Evolutionary conservation across 768 basidiomycete species (phyloP).

Genomic region (Favolaschia claudopus): DNA sequence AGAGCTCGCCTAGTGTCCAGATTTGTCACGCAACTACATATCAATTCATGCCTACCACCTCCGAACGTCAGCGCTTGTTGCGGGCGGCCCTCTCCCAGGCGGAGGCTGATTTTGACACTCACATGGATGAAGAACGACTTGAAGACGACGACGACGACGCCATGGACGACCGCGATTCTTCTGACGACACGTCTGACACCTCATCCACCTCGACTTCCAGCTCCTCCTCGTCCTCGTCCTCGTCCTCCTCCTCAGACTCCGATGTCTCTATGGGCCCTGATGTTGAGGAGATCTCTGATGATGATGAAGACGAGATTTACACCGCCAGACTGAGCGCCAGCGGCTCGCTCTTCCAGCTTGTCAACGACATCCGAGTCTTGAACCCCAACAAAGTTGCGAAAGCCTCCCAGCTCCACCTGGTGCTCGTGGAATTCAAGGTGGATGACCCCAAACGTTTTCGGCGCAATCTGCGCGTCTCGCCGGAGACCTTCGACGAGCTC

Average conservation of each 20-base stretch:
- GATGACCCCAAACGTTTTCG: constrained; percentile 9
- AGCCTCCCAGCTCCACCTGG: constrained; percentile 2
- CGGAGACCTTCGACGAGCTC: constrained; percentile 11
- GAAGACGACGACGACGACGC: not conserved
- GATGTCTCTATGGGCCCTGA: not conserved
- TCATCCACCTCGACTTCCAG: not conserved
- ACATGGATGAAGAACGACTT: not conserved
- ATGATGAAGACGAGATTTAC: constrained; percentile 3
- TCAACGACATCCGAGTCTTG: not conserved
- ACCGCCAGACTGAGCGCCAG: not conserved
- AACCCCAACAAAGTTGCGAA: constrained; percentile 5
- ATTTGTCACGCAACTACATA: not conserved
- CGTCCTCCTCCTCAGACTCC: constrained; percentile 1
- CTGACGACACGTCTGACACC: not conserved
- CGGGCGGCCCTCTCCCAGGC: not conserved
- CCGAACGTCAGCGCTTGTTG: not conserved
- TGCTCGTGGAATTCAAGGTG: constrained; percentile 5
- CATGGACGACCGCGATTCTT: not conserved
- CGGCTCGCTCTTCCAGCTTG: not conserved
- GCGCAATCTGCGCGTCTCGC: not conserved
- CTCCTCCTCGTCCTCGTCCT: constrained; percentile 9
- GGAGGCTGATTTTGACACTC: not conserved
- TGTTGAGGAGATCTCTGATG: not conserved
- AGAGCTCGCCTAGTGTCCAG: not conserved
- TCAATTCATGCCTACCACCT: constrained; percentile 9